Conservation (phyloP, 257 asterid genomes). For the Agastache rugosa region DNA sequence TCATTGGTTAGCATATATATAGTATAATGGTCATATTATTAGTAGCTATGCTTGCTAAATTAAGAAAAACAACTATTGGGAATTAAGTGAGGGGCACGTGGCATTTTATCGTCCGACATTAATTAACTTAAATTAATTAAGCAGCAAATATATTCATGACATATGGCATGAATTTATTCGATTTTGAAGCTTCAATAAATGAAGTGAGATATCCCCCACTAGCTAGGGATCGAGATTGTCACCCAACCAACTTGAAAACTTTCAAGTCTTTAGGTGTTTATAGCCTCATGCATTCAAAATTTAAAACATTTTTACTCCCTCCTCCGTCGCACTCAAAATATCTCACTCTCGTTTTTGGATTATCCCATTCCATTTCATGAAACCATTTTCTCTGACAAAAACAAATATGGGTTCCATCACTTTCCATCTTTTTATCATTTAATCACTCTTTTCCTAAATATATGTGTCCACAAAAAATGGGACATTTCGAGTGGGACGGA, state of each 20-base stretch:
- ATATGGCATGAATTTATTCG: constrained; percentile 47
- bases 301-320: not conserved
- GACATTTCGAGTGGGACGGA: no score
- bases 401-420: no score
- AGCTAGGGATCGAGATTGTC: constrained; percentile 37
- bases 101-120: constrained; percentile 38
- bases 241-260: constrained; percentile 19
- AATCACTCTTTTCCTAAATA: no score
- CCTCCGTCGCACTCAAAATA: no score
- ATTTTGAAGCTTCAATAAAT: constrained; percentile 26
- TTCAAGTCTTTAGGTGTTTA: not conserved
- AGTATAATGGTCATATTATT: not conserved
- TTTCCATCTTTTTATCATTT: no score
- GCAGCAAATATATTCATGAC: constrained; percentile 14
- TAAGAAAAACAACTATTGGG: not conserved
- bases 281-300: not conserved
- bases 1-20: not conserved
- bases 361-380: no score
- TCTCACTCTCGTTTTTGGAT: no score
- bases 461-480: no score
- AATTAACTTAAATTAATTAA: constrained; percentile 33
- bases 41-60: constrained; percentile 4
- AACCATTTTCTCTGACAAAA: no score
- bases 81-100: constrained; percentile 35
- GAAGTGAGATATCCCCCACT: constrained; percentile 34